Conservation (phyloP, 805 yeast species). For the Naumovozyma dairenensis region DNA sequence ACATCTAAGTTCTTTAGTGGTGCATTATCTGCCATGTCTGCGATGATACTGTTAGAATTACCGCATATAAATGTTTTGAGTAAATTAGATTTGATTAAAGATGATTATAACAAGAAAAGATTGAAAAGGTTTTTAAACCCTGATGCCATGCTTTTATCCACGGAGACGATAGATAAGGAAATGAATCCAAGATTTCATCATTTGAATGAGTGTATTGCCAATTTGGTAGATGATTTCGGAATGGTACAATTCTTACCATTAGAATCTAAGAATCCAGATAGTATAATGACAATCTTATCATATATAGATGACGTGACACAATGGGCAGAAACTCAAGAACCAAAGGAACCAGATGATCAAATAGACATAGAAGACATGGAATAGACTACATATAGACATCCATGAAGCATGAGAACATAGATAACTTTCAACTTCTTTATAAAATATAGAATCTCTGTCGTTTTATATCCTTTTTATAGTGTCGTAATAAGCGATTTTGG, state of each 20-base stretch:
- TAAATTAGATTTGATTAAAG: conserved; percentile 77
- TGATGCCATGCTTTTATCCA: conserved; percentile 66
- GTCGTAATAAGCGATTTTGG: too few species aligned
- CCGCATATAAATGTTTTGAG: conserved; percentile 91
- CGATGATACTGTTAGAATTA: conserved; percentile 88
- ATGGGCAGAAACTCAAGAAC: conserved; percentile 95
- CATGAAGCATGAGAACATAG: too few species aligned
- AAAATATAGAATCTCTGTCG: too few species aligned
- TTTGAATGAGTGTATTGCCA: conserved; percentile 75
- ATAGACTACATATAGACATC: too few species aligned
- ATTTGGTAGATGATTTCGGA: conserved; percentile 91
- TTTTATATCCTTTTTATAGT: too few species aligned
- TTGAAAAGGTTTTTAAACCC: conserved; percentile 83
- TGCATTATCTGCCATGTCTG: conserved; percentile 93
- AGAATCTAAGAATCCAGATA: conserved; percentile 65
- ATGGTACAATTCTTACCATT: conserved; percentile 96
- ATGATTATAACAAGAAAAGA: conserved; percentile 63
- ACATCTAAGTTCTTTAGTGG: conserved; percentile 90
- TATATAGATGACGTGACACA: conserved; percentile 96
- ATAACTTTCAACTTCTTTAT: too few species aligned
- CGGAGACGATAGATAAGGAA: conserved; percentile 36
- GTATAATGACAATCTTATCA: conserved; percentile 73
- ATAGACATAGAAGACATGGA: conserved; percentile 44
- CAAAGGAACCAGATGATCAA: conserved; percentile 86
- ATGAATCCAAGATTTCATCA: conserved; percentile 52